Conservation (phyloP, 2,329 filamentous ascomycete genomes). For the Clathrospora elynae region DNA sequence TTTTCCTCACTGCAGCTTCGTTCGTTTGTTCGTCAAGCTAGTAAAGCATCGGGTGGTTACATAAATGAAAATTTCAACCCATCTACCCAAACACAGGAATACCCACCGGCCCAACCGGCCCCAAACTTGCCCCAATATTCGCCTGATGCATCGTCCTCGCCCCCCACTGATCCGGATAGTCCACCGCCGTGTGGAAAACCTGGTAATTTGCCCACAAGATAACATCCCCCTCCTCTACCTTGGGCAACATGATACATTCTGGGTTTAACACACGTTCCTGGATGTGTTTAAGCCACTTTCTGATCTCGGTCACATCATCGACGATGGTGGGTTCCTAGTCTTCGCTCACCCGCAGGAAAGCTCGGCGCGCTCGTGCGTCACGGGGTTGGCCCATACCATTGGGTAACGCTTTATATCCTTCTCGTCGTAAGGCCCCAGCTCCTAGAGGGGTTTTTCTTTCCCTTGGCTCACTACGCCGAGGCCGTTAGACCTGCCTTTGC, state of each 20-base stretch:
- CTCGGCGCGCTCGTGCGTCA: slow-evolving; percentile 47
- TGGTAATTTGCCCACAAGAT: slow-evolving; percentile 32
- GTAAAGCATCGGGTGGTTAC: too few relatives aligned
- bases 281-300: slow-evolving; percentile 44
- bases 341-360: slow-evolving; percentile 47
- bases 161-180: slow-evolving; percentile 51
- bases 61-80: too few relatives aligned
- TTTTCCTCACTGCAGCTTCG: too few relatives aligned
- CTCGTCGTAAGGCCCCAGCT: slow-evolving; percentile 47
- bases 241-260: slow-evolving; percentile 51
- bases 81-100: too few relatives aligned
- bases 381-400: slow-evolving; percentile 56
- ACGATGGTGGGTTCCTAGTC: slow-evolving; percentile 46
- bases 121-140: slow-evolving; percentile 49
- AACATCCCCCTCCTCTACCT: slow-evolving; percentile 53
- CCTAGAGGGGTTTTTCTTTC: slow-evolving; percentile 47
- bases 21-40: too few relatives aligned
- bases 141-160: slow-evolving; percentile 55
- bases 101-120: slow-evolving; percentile 34
- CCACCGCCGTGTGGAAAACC: slow-evolving; percentile 49
- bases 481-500: slow-evolving; percentile 50
- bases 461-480: slow-evolving; percentile 50
- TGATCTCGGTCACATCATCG: slow-evolving; percentile 49
- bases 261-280: slow-evolving; percentile 51
- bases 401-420: slow-evolving; percentile 51